A percentile compares a stretch with the other conserved stretches of the same genome.
Conservation (phyloP, 306 rosid genomes). For the Cucurbita moschata region DNA sequence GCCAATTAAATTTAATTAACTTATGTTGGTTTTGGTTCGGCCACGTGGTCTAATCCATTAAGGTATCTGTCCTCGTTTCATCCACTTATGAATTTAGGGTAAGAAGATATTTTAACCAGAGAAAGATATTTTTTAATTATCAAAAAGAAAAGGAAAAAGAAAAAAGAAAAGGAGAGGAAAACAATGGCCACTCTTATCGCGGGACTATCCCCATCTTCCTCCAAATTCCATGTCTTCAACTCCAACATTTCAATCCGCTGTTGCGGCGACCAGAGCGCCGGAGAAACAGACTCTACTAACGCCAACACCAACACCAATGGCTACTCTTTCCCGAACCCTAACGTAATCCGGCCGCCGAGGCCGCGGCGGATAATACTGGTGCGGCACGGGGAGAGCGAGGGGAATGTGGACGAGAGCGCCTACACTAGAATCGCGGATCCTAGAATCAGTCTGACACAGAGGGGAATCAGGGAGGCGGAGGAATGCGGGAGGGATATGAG, state of each 20-base stretch:
- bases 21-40: too few species aligned
- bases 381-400: constrained; percentile 76
- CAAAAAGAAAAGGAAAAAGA: too few species aligned
- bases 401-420: constrained; percentile 57
- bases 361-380: constrained; percentile 80
- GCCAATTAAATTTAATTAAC: too few species aligned
- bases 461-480: constrained; percentile 46
- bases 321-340: background rate
- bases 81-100: too few species aligned
- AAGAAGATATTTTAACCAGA: too few species aligned
- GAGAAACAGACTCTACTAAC: background rate
- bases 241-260: background rate
- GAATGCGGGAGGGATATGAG: constrained; percentile 39
- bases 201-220: background rate
- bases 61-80: too few species aligned
- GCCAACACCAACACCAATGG: background rate
- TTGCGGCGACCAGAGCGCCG: background rate
- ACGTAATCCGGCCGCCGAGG: constrained; percentile 31
- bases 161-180: background rate
- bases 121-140: too few species aligned
- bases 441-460: constrained; percentile 42
- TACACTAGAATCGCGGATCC: constrained; percentile 68
- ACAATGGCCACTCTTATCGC: background rate
- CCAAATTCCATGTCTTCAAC: background rate
- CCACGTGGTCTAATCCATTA: too few species aligned